Base-by-base conservation (phyloP, 2,329 filamentous ascomycete species). In the Pseudocercospora crystallina region DNA sequence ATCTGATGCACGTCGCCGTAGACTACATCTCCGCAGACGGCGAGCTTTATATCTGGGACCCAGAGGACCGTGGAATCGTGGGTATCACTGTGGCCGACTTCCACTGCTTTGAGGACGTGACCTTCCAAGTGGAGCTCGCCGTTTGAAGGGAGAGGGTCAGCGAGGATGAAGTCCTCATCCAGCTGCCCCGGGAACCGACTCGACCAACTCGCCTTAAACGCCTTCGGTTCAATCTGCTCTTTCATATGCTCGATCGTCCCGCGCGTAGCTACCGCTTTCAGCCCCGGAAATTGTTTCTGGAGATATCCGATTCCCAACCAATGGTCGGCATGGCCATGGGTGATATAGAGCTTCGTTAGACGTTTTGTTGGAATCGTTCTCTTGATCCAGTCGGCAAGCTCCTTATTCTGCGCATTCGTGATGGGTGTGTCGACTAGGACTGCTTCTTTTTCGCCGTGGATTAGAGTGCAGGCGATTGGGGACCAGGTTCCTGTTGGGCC, bases 1-100 rank as follows among this genome's bases (percentile, higher is more conserved):
- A 54, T 54, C 26, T 45, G 40, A 42, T 54, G 51, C 2, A 54
- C 51, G n/a, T 49, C 32, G n/a, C 51, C 51, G 31, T 54, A 54
- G 3, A 54, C 38, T 1, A 54, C 51, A 33, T 54, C 51, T 14
- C 50, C 50, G 7, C 17, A 36, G 8, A 53, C 50, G n/a, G 36
- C 50, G 5, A 53, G 39, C 35, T 49, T 48, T 20, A 53, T 30
- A 32, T 35, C 31, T 13, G 50, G 45, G 8, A 49, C 35, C 50
- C 50, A 53, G 2, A 53, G 44, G 12, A 53, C 36, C 3, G 50
- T 53, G n/a, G 30, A 44, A 20, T 49, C 41, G 14, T 49, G 39
- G 10, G 50, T 53, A 17, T 53, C 50, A 4, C 15, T 32, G 12
- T 53, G 50, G 17, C 50, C 50, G 5, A 43, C 32, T 45, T 53